Percentiles rank a stretch among this genome's conserved stretches.
Conservation (phyloP, 2,329 filamentous ascomycete species). For the Cordyceps militaris region DNA sequence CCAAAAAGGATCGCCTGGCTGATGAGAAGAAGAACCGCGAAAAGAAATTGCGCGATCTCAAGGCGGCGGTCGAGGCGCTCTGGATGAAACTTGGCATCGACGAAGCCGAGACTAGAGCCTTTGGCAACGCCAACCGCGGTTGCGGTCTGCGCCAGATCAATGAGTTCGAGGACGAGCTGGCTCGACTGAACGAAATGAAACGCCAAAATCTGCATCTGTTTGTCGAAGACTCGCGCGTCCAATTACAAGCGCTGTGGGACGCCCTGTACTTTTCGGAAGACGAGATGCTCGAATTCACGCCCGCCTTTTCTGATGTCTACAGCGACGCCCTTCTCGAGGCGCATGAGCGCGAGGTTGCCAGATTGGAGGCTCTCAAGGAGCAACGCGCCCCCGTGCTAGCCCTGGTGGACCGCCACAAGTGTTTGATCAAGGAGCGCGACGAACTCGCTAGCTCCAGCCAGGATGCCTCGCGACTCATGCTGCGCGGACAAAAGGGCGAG, state of each 20-base stretch:
- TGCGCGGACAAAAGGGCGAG: constrained; percentile 86
- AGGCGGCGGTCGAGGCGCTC: constrained; percentile 68
- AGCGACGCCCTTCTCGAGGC: constrained; percentile 92
- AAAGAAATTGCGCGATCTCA: constrained; percentile 67
- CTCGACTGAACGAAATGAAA: constrained; percentile 84
- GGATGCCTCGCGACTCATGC: constrained; percentile 88
- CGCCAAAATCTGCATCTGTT: constrained; percentile 92
- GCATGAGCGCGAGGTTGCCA: constrained; percentile 82
- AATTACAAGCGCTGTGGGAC: constrained; percentile 94
- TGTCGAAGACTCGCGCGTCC: constrained; percentile 85
- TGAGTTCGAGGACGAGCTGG: constrained; percentile 88
- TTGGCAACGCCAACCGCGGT: constrained; percentile 80
- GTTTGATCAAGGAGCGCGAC: constrained; percentile 76
- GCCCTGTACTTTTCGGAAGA: constrained; percentile 90
- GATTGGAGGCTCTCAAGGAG: constrained; percentile 74
- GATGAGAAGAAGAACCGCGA: constrained; percentile 87
- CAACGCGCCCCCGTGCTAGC: constrained; percentile 79
- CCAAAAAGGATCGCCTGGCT: constrained; percentile 71
- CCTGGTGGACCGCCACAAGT: constrained; percentile 76
- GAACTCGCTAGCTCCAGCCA: constrained; percentile 86
- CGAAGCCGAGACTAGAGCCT: constrained; percentile 73
- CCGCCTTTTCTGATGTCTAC: constrained; percentile 94
- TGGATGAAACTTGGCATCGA: constrained; percentile 87
- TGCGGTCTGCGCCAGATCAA: constrained; percentile 90
- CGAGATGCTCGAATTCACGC: constrained; percentile 97